Base-by-base conservation (phyloP, 805 yeast genomes). In the Lachancea meyersii region DNA sequence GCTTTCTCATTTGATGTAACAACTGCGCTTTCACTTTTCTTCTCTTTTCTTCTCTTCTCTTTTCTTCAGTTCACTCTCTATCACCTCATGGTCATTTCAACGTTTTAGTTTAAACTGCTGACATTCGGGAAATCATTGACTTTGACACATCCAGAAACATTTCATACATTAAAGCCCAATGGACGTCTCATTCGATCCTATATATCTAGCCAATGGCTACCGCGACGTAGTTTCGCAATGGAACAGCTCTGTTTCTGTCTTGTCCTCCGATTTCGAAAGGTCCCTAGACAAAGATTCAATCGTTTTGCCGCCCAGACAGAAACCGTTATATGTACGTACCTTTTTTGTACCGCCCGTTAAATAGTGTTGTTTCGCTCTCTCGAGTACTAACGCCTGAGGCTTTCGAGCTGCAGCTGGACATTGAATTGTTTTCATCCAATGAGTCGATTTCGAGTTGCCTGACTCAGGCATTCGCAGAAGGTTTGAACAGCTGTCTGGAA, bases 301-400 rank as follows among this genome's bases (percentile, higher is more conserved):
- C 16, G 33, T 31, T 32, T 37, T 42, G 37, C 45, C 45, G 41
- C 45, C 45, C 16, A 36, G 33, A 23, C 45, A 42, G 24, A 17
- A 22, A 16, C 27, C 19, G 5, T 20, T 42, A 19, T 5, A 3
- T 21, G 45, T 42, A 42, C 4, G 45, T 41, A 16, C 7, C 19
- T 8, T 17, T 17, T 31, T 9, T 28, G 13, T 11, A n/a, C n/a
- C n/a, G n/a, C n/a, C n/a, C n/a, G n/a, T n/a, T n/a, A n/a, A n/a
- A n/a, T n/a, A n/a, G n/a, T n/a, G n/a, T n/a, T n/a, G n/a, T n/a
- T n/a, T n/a, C n/a, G n/a, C n/a, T n/a, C n/a, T n/a, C n/a, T n/a
- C 32, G 16, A 27, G 10, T 32, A 35, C 40, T 41, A 22, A 27
- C 40, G 32, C 19, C 7, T 11, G 26, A 23, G n/a, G 26, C 11